phyloP scores from a whole-genome alignment of 2,329 filamentous ascomycete species.

The Chaetomium strumarium region DNA sequence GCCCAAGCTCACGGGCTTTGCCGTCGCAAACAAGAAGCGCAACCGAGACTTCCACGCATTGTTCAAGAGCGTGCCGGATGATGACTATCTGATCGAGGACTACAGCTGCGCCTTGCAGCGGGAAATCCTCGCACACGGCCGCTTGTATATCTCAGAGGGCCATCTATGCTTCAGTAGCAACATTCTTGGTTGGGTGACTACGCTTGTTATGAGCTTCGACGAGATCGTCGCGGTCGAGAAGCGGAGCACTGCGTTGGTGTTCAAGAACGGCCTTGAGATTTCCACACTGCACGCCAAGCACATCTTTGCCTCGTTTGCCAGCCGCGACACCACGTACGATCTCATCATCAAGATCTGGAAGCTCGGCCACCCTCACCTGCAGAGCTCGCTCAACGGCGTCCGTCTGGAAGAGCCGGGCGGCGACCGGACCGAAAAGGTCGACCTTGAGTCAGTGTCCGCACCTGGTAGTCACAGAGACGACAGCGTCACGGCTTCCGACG shows the following conservation, averaged over 20 bases:
- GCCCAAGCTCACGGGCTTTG: conserved; percentile 86
- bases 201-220: conserved; percentile 95
- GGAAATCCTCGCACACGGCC: conserved; percentile 89
- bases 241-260: conserved; percentile 88
- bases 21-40: conserved; percentile 90
- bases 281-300: conserved; percentile 93
- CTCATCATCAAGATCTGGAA: conserved; percentile 98
- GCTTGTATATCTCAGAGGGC: conserved; percentile 93
- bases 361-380: conserved; percentile 84
- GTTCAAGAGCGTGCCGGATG: conserved; percentile 95
- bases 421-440: conserved; percentile 85
- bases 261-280: conserved; percentile 96
- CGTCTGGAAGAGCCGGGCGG: conserved; percentile 73
- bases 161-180: conserved; percentile 99
- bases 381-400: conserved; percentile 86
- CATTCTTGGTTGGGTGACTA: conserved; percentile 96
- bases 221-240: conserved; percentile 97
- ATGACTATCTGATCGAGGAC: conserved; percentile 96
- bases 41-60: conserved; percentile 91
- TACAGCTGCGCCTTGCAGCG: conserved; percentile 95
- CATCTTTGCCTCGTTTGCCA: conserved; percentile 91
- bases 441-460: conserved; percentile 35
- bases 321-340: conserved; percentile 92
- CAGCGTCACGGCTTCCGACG: conserved; percentile 53
- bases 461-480: conserved; percentile 34